Conservation (phyloP, 2,329 filamentous ascomycete species). For the Xylariaceae sp. region DNA sequence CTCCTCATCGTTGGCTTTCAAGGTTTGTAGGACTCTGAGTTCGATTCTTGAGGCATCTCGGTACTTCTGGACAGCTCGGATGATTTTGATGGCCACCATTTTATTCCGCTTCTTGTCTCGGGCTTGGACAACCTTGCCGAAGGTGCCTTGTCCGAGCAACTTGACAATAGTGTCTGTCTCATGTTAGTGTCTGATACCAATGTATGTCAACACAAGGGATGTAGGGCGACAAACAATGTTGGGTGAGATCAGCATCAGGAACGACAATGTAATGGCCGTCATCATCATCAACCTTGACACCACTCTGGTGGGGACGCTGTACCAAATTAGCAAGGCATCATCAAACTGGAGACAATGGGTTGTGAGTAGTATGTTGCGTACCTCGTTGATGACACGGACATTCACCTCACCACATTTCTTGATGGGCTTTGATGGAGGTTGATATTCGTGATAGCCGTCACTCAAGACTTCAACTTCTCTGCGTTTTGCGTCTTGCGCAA, state of each 20-base stretch:
- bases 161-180: slow-evolving; percentile 76
- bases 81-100: slow-evolving; percentile 91
- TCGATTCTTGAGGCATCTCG: slow-evolving; percentile 94
- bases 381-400: slow-evolving; percentile 60
- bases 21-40: slow-evolving; percentile 82
- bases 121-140: slow-evolving; percentile 96
- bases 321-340: slow-evolving; percentile 12
- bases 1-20: slow-evolving; percentile 84
- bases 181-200: slow-evolving; percentile 16
- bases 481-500: slow-evolving; percentile 76
- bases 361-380: slow-evolving; percentile 39
- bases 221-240: slow-evolving; percentile 67
- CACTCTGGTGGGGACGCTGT: slow-evolving; percentile 40
- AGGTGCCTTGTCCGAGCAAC: slow-evolving; percentile 91
- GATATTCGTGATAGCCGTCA: slow-evolving; percentile 73
- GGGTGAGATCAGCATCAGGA: slow-evolving; percentile 78
- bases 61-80: slow-evolving; percentile 96
- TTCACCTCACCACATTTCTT: slow-evolving; percentile 83
- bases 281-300: slow-evolving; percentile 83
- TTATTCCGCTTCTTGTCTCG: slow-evolving; percentile 74
- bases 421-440: slow-evolving; percentile 80
- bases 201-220: not conserved
- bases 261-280: slow-evolving; percentile 96
- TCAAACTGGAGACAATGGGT: not conserved
- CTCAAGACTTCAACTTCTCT: slow-evolving; percentile 67